Conservation (phyloP, 495 filamentous ascomycete species). For the Entonaema liquescens region DNA sequence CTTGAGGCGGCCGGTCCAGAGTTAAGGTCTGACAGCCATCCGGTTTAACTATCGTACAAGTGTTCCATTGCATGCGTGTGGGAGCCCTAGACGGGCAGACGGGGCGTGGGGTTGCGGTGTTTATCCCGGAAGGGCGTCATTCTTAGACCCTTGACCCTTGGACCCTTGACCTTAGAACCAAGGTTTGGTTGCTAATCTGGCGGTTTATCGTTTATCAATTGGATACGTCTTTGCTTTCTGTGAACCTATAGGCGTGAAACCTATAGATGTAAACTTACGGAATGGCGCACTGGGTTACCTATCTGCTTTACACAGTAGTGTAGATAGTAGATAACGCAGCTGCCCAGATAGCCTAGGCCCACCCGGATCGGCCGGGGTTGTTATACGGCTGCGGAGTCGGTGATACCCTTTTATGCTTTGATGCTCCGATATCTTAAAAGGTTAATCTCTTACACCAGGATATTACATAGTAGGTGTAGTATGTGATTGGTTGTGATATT, state of each 20-base stretch:
- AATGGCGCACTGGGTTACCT: neutral
- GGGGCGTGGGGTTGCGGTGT: conserved; percentile 35
- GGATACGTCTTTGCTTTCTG: neutral
- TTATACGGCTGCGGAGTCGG: conserved; percentile 14
- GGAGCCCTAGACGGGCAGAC: conserved; percentile 1
- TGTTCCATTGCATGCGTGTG: conserved; percentile 9
- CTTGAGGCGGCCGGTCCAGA: neutral
- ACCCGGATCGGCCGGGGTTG: conserved; percentile 23
- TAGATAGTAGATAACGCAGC: conserved; percentile 3
- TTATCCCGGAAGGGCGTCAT: conserved; percentile 26
- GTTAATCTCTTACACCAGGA: neutral
- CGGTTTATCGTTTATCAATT: conserved; percentile 15
- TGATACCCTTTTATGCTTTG: neutral
- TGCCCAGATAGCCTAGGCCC: conserved; percentile 5
- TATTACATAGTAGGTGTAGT: neutral
- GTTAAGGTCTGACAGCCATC: neutral
- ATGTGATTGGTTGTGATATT: conserved; percentile 21
- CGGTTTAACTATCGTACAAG: neutral
- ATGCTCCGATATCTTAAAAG: neutral
- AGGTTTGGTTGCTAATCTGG: conserved; percentile 21
- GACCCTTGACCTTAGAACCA: conserved; percentile 7
- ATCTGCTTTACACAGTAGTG: neutral
- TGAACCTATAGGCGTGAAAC: too few species aligned
- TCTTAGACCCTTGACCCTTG: neutral
- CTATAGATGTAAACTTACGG: too few species aligned